phyloP scores from a whole-genome alignment of 1,284 basidiomycete genomes.

The Chalciporus piperatoides region DNA sequence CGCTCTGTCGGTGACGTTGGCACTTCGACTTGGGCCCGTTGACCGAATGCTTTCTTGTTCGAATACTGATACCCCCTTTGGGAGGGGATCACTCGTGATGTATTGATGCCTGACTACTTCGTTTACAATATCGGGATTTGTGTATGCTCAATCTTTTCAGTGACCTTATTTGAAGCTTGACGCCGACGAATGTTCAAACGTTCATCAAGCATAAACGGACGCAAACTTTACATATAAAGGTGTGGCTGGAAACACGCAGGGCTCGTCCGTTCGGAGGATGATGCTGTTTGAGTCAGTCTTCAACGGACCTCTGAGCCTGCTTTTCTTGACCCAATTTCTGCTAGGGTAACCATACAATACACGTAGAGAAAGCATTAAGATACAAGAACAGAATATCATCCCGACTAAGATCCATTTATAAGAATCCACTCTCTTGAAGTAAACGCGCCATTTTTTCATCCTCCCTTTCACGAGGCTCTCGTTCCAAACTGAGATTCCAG shows the following conservation, averaged over 20 bases:
- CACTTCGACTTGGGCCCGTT: neutral
- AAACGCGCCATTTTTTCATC: constrained; percentile 90
- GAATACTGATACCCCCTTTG: neutral
- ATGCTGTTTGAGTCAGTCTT: no score
- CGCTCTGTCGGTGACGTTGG: neutral
- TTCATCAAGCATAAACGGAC: no score
- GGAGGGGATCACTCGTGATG: neutral
- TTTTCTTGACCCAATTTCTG: no score
- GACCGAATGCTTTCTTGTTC: neutral
- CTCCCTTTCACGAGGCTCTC: constrained; percentile 92
- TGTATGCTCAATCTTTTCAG: neutral
- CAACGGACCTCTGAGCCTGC: no score
- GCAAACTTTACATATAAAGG: no score
- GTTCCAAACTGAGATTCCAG: constrained; percentile 80
- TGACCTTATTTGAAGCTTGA: no score
- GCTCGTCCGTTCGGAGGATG: no score
- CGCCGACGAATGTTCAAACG: no score
- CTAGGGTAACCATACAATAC: constrained; percentile 24
- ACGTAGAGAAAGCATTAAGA: constrained; percentile 1
- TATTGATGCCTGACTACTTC: neutral
- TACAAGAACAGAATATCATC: constrained; percentile 6
- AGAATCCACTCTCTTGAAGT: constrained; percentile 85
- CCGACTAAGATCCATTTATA: constrained; percentile 38
- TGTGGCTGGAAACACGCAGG: no score
- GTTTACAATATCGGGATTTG: neutral